Evolutionary conservation across 2,329 filamentous ascomycete genomes (phyloP).

Genomic region (Elsinoe necatrix): DNA sequence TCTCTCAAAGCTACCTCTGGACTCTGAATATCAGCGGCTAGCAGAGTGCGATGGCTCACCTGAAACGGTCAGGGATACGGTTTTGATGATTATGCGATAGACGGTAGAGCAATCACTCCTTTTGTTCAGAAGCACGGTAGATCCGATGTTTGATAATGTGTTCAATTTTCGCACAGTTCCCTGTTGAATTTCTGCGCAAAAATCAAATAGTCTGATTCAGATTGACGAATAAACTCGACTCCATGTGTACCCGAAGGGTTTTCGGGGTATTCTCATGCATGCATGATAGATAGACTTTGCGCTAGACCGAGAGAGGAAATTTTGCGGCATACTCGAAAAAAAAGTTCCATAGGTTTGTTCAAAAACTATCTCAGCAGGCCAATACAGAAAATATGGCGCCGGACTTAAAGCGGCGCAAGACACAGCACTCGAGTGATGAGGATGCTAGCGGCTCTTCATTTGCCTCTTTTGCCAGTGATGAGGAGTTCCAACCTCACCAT

Average conservation of each 20-base stretch:
- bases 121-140: background rate
- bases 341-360: background rate
- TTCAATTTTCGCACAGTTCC: background rate
- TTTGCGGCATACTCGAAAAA: conserved; percentile 4
- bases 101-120: conserved; percentile 3
- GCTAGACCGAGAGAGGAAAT: background rate
- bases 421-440: conserved; percentile 20
- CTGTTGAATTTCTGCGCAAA: no score
- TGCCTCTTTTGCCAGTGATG: conserved; percentile 25
- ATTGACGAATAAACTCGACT: no score
- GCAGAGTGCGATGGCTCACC: background rate
- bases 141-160: background rate
- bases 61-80: background rate
- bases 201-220: no score
- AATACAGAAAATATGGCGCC: background rate
- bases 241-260: no score
- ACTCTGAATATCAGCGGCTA: background rate
- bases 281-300: background rate
- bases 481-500: background rate
- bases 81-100: conserved; percentile 6
- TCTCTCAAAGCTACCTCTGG: conserved; percentile 18
- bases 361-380: no score
- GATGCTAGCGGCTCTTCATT: conserved; percentile 24
- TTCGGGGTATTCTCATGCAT: no score
- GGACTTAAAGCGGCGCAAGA: background rate